phyloP scores from a whole-genome alignment of 2,329 filamentous ascomycete genomes.

The Neopestalotiopsis clavispora region DNA sequence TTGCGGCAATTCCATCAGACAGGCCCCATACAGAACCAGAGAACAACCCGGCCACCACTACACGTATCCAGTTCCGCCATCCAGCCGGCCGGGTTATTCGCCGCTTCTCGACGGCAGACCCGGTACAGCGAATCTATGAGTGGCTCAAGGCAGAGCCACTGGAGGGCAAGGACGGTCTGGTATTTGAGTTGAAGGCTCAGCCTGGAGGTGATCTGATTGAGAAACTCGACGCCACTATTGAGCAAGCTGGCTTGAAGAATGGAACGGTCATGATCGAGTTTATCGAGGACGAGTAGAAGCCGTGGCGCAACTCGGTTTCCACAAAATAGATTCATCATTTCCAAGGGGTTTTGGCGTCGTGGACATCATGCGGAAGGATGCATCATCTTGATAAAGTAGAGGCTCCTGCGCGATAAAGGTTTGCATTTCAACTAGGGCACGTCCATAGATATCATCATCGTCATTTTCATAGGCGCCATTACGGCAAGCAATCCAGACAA shows the following conservation, averaged over 20 bases:
- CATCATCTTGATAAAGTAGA: not conserved
- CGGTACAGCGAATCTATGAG: conserved; percentile 86
- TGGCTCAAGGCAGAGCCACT: conserved; percentile 92
- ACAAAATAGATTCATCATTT: not conserved
- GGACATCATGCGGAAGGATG: not conserved
- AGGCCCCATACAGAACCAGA: conserved; percentile 80
- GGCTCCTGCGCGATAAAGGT: not conserved
- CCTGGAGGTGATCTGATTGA: conserved; percentile 80
- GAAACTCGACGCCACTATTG: conserved; percentile 73
- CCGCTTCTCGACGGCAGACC: conserved; percentile 78
- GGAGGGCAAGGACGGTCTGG: conserved; percentile 76
- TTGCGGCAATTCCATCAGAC: conserved; percentile 73
- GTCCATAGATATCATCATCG: conserved; percentile 11
- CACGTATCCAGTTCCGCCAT: conserved; percentile 91
- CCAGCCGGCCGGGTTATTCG: conserved; percentile 84
- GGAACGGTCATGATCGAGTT: conserved; percentile 97
- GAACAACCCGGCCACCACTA: conserved; percentile 72
- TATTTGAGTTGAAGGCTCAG: conserved; percentile 89
- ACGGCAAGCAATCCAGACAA: not conserved
- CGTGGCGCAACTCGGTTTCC: not conserved
- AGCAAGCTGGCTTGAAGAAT: conserved; percentile 85
- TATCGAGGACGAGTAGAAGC: conserved; percentile 57
- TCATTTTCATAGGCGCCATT: not conserved
- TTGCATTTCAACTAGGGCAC: conserved; percentile 9
- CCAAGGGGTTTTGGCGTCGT: not conserved